Evolutionary conservation across 2,329 filamentous ascomycete species (phyloP).

Genomic region (Sporothrix sp.): DNA sequence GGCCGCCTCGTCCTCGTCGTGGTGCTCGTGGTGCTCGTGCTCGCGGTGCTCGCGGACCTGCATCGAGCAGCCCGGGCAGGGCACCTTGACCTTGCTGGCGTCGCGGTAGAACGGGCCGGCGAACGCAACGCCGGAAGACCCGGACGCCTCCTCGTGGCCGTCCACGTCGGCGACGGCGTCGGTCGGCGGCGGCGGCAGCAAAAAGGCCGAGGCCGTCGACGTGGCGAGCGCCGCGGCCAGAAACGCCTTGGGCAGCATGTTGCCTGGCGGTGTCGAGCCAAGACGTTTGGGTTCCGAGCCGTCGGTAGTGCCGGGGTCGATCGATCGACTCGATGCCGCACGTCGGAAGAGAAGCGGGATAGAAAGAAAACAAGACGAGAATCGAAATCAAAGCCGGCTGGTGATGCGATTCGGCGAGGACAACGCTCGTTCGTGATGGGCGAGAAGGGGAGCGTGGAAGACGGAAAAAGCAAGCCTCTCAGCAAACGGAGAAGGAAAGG

Average conservation of each 20-base stretch:
- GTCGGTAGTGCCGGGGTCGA: no score
- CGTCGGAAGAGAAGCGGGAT: no score
- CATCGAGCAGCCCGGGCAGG: constrained; percentile 45
- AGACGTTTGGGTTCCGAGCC: background rate
- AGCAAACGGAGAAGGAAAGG: no score
- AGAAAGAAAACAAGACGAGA: background rate
- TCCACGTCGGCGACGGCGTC: constrained; percentile 25
- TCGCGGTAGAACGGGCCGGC: constrained; percentile 33
- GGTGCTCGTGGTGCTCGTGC: background rate
- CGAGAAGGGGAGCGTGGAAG: no score
- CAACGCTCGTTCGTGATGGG: no score
- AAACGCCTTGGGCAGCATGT: constrained; percentile 34
- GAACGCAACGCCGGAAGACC: constrained; percentile 17
- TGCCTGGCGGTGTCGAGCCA: background rate
- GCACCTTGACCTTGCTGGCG: constrained; percentile 31
- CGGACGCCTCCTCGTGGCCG: background rate
- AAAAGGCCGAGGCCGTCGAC: constrained; percentile 34
- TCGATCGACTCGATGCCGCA: no score
- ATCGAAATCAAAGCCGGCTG: background rate
- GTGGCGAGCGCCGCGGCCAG: constrained; percentile 33
- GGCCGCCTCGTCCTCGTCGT: background rate
- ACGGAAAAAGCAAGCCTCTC: no score
- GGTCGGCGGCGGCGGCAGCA: constrained; percentile 44
- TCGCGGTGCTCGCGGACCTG: constrained; percentile 22
- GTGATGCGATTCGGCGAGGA: no score